Conservation (phyloP, 2,329 filamentous ascomycete species). For the Neofusicoccum laricinum region DNA sequence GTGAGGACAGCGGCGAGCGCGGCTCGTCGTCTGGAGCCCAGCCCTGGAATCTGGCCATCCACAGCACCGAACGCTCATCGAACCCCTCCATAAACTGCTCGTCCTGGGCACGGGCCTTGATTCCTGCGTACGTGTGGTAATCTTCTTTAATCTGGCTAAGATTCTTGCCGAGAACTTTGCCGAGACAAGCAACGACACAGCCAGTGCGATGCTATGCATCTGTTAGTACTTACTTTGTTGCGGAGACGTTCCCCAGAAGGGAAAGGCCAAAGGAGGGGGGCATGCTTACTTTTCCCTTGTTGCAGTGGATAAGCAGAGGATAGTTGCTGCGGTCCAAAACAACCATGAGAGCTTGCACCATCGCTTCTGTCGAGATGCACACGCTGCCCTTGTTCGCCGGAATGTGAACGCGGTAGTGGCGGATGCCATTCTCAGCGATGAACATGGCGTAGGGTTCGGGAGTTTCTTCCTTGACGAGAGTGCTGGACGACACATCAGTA, state of each 20-base stretch:
- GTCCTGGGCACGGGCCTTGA: constrained; percentile 49
- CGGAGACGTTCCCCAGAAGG: not conserved
- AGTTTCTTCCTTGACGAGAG: constrained; percentile 50
- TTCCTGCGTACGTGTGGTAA: constrained; percentile 62
- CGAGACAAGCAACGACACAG: constrained; percentile 78
- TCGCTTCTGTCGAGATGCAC: constrained; percentile 44
- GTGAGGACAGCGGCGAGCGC: constrained; percentile 6
- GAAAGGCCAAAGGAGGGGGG: not conserved
- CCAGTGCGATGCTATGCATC: constrained; percentile 72
- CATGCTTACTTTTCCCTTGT: constrained; percentile 71
- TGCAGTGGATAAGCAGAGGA: constrained; percentile 85
- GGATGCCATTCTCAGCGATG: constrained; percentile 64
- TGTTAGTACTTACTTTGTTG: constrained; percentile 2
- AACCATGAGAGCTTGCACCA: constrained; percentile 68
- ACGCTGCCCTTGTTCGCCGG: constrained; percentile 78
- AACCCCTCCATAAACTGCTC: constrained; percentile 45
- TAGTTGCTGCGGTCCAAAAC: constrained; percentile 72
- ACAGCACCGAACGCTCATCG: constrained; percentile 41
- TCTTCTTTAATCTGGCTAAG: constrained; percentile 64
- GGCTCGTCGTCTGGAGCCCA: constrained; percentile 9
- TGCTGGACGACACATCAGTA: constrained; percentile 37
- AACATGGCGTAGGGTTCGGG: constrained; percentile 56
- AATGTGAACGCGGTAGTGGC: constrained; percentile 73
- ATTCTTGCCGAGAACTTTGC: constrained; percentile 69
- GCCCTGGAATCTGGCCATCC: constrained; percentile 32